phyloP scores from a whole-genome alignment of 805 yeast genomes.

The Torulaspora microellipsoides region DNA sequence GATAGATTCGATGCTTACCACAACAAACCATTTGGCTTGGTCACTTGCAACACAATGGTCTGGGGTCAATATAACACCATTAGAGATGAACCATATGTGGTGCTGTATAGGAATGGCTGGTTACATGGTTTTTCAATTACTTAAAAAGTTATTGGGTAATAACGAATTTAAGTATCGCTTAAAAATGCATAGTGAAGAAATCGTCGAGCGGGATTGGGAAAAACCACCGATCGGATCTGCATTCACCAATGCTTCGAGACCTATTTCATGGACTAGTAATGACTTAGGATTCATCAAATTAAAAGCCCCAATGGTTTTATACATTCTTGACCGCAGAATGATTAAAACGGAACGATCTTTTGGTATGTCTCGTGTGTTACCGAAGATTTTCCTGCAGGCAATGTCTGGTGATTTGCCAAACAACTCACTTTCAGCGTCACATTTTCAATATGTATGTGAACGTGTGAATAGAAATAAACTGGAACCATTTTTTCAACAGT shows the following conservation, averaged over 20 bases:
- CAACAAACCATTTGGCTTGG: slow-evolving; percentile 63
- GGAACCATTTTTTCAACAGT: slow-evolving; percentile 81
- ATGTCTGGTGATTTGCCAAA: slow-evolving; percentile 89
- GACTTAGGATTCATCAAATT: slow-evolving; percentile 67
- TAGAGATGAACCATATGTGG: slow-evolving; percentile 79
- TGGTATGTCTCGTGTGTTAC: slow-evolving; percentile 86
- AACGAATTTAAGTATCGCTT: slow-evolving; percentile 76
- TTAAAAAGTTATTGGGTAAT: slow-evolving; percentile 68
- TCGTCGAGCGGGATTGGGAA: slow-evolving; percentile 72
- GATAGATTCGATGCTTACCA: slow-evolving; percentile 71
- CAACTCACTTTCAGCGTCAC: slow-evolving; percentile 71
- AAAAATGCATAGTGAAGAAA: slow-evolving; percentile 56
- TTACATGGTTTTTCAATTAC: slow-evolving; percentile 73
- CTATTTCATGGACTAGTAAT: slow-evolving; percentile 24
- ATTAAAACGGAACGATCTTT: slow-evolving; percentile 93
- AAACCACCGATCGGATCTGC: slow-evolving; percentile 79
- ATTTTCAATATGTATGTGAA: slow-evolving; percentile 92
- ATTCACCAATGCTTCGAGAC: slow-evolving; percentile 32
- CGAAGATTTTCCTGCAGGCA: slow-evolving; percentile 86
- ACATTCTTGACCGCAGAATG: slow-evolving; percentile 85
- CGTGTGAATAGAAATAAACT: slow-evolving; percentile 83
- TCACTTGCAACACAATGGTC: slow-evolving; percentile 88
- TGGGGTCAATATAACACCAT: slow-evolving; percentile 85
- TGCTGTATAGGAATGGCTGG: slow-evolving; percentile 78
- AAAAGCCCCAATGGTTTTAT: slow-evolving; percentile 82